Evolutionary conservation across 164 flowering plant genomes (phyloP), one percentile per base, ranked within the genome.

Genomic region (Dillenia suffruticosa): DNA sequence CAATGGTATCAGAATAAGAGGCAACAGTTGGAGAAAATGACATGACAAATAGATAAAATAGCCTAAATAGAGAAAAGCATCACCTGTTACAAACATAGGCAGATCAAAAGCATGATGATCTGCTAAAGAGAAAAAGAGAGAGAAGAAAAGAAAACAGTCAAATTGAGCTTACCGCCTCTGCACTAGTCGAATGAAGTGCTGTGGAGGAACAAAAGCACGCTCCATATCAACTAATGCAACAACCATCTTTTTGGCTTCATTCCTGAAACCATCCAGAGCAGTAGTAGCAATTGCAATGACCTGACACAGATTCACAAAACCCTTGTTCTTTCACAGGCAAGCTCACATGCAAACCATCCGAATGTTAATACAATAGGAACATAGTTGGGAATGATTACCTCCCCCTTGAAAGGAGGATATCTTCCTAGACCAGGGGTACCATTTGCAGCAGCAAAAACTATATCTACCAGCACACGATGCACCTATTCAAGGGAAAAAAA

Each of bases 191-290:
- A 95, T 90, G 70, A 92, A 95, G 66, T 95, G 99, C 70, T 95
- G 98, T 26, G 99, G 98, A 60, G 99, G 99, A 63, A 95, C 98
- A 81, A 90, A 95, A 53, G 91, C 99, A 46, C 99, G 85, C 74
- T 95, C 99, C 99, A 95, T 95, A 74, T 95, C 99, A 59, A 95
- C 99, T 51, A 95, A 74, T 16, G 94, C 98, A 74, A 90, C 89
- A 49, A 95, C 99, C 99, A 95, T 95, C 67, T 87, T 92, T 68
- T 88, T 95, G 9, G 99, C 96, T 69, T 95, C 96, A 74, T 67
- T 86, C 69, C 82, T 90, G 67, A 92, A 95, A 8, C 61, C 84
- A 69, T 95, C 99, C 57, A 95, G 72, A 12, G 99, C 99, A 76
- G 85, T 68, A 70, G 79, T 84, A 54, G 99, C 99, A 70, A 95